Evolutionary conservation across 2,329 filamentous ascomycete genomes (phyloP), one percentile per base, ranked within the genome.

Genomic region (Falciphora oryzae): DNA sequence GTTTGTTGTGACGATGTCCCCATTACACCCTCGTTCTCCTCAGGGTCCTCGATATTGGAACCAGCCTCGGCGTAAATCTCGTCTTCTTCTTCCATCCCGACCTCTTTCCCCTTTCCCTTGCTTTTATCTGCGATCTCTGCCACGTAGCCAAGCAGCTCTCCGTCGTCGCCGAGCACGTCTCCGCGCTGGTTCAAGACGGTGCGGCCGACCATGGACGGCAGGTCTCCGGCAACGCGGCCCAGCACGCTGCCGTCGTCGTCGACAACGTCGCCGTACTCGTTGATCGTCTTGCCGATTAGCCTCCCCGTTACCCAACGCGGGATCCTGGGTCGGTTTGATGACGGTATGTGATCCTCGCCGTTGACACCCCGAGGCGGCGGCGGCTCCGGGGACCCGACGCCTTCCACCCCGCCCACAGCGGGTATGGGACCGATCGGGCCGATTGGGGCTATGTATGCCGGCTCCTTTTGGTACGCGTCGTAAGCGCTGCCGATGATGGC

Each of bases 231-330:
- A 7, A 79, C 82, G 57, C 81, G 79, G 44, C 82, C 83, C 3
- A 85, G 76, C 4, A 84, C 80, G 50, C 77, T 79, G 10, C 81
- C 82, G 18, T 81, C 75, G 66, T 76, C 78, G 65, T 81, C 80
- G 22, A 85, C 71, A 38, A 85, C 76, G 70, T 84, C 84, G 64
- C 82, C 83, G 61, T 83, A 82, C 70, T 85, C 82, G 66, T 85
- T 81, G 29, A 85, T 76, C 56, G 70, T 75, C 67, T 80, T 80
- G 57, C 80, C 82, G 60, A 78, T 76, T 28, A 85, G 77, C 25
- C 70, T 70, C 11, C 68, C 66, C 35, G 71, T 74, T n/a, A 72
- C 63, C 18, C 67, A 68, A 10, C 69, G 63, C 2, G 73, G 70
- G 3, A 75, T 66, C 2, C 68, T 64, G 65, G 60, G 73, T 53